phyloP scores from a whole-genome alignment of 2,329 filamentous ascomycete genomes.

The Xylaria sp. region DNA sequence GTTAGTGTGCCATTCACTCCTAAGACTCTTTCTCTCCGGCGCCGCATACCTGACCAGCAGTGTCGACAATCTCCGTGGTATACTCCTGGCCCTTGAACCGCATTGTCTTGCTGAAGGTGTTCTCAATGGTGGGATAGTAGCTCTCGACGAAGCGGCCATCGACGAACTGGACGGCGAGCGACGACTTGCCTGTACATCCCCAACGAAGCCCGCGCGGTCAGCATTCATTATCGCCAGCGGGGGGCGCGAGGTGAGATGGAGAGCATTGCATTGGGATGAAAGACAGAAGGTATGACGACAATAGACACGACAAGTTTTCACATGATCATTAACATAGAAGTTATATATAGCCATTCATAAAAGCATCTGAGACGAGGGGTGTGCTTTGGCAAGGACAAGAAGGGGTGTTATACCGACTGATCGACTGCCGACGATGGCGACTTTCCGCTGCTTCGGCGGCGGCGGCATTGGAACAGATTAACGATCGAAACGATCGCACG shows the following conservation, averaged over 20 bases:
- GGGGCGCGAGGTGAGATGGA: background rate
- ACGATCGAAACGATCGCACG: background rate
- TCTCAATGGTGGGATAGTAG: conserved; percentile 99
- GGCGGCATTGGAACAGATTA: conserved; percentile 47
- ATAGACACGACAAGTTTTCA: too few relatives aligned
- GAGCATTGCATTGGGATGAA: too few relatives aligned
- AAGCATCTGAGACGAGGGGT: background rate
- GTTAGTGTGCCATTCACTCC: too few relatives aligned
- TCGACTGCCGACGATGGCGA: conserved; percentile 75
- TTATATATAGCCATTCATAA: background rate
- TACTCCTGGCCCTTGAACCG: conserved; percentile 89
- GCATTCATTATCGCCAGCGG: background rate
- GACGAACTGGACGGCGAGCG: conserved; percentile 92
- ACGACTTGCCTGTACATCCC: conserved; percentile 74
- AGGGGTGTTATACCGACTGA: conserved; percentile 62
- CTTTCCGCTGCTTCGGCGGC: conserved; percentile 71
- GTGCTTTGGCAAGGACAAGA: conserved; percentile 1
- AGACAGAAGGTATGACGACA: too few relatives aligned
- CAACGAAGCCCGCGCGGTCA: conserved; percentile 10
- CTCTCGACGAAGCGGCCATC: conserved; percentile 98
- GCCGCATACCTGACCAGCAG: conserved; percentile 74
- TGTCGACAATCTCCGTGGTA: conserved; percentile 96
- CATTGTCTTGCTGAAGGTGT: conserved; percentile 95
- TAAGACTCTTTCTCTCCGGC: too few relatives aligned
- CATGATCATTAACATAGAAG: too few relatives aligned